These are phyloP conservation scores for Backusella westeae DNA, from an alignment of 192 early-diverging fungal genomes.

Conservation along the genomic window DNA sequence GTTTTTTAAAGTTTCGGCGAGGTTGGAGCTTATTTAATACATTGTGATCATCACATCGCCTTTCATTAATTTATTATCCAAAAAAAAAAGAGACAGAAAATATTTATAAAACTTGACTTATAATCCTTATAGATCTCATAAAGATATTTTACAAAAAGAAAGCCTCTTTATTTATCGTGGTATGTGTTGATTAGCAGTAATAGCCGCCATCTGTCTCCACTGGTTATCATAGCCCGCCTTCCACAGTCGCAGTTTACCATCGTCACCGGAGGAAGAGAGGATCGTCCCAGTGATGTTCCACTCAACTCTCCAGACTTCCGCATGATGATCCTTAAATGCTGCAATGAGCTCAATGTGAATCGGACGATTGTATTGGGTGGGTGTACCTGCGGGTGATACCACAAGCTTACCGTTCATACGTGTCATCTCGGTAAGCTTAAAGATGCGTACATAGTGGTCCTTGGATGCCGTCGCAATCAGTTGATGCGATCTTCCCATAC, in stretches of 20 bases:
- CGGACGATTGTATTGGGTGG: slow-evolving; percentile 24
- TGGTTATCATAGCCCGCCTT: slow-evolving; percentile 56
- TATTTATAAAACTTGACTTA: too few relatives aligned
- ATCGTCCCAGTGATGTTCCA: slow-evolving; percentile 89
- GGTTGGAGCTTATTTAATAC: too few relatives aligned
- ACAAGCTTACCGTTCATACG: neutral
- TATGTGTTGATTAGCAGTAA: slow-evolving; percentile 48
- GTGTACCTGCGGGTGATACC: slow-evolving; percentile 23
- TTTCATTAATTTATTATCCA: too few relatives aligned
- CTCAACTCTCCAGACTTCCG: slow-evolving; percentile 77
- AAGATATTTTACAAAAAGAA: neutral
- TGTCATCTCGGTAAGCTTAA: slow-evolving; percentile 54
- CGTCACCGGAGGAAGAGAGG: slow-evolving; percentile 76
- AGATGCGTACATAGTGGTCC: slow-evolving; percentile 76
- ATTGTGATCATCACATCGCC: too few relatives aligned
- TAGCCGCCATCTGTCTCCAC: slow-evolving; percentile 62
- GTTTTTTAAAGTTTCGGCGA: too few relatives aligned
- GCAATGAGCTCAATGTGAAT: slow-evolving; percentile 58
- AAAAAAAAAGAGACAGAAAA: too few relatives aligned
- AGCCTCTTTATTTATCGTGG: neutral
- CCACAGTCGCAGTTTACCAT: slow-evolving; percentile 82
- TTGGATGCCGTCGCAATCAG: slow-evolving; percentile 82
- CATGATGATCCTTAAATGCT: slow-evolving; percentile 61
- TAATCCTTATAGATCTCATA: neutral
- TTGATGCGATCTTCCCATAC: slow-evolving; percentile 72